Percentiles rank a stretch among this genome's conserved stretches.
These are phyloP conservation scores for Penicillium thymicola DNA, from an alignment of 2,329 filamentous ascomycete genomes.

Conservation along the genomic window DNA sequence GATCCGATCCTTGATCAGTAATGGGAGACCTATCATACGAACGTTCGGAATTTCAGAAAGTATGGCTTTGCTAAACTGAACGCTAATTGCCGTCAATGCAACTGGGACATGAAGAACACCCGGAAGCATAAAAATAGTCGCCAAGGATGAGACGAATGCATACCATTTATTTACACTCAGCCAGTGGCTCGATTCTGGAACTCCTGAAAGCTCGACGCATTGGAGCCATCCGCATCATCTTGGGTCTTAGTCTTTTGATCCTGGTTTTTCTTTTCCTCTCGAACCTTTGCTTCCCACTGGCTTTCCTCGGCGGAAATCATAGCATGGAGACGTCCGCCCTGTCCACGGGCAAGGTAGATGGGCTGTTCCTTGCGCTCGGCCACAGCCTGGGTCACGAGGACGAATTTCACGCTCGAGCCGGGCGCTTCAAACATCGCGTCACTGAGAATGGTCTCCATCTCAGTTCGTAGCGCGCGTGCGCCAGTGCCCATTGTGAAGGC, in stretches of 20 bases:
- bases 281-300: conserved; percentile 46
- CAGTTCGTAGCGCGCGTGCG: conserved; percentile 72
- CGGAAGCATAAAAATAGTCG: not conserved
- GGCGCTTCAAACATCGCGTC: conserved; percentile 82
- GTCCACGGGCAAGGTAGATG: conserved; percentile 51
- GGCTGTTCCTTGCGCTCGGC: conserved; percentile 59
- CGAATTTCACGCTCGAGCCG: conserved; percentile 62
- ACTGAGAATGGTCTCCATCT: conserved; percentile 73
- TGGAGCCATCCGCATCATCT: conserved; percentile 9
- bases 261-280: conserved; percentile 32
- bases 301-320: conserved; percentile 52
- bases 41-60: not conserved
- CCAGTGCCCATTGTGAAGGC: conserved; percentile 70
- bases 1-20: not conserved
- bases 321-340: conserved; percentile 50
- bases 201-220: conserved; percentile 42
- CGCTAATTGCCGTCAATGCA: not conserved
- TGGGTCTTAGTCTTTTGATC: conserved; percentile 22
- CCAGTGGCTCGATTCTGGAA: conserved; percentile 41
- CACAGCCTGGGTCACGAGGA: conserved; percentile 68
- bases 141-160: not conserved
- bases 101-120: not conserved
- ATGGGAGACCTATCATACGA: not conserved
- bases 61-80: not conserved
- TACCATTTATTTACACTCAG: conserved; percentile 5